These are phyloP conservation scores for Citeromyces nyonsensis DNA, from an alignment of 805 yeast species.

Conservation along the genomic window DNA sequence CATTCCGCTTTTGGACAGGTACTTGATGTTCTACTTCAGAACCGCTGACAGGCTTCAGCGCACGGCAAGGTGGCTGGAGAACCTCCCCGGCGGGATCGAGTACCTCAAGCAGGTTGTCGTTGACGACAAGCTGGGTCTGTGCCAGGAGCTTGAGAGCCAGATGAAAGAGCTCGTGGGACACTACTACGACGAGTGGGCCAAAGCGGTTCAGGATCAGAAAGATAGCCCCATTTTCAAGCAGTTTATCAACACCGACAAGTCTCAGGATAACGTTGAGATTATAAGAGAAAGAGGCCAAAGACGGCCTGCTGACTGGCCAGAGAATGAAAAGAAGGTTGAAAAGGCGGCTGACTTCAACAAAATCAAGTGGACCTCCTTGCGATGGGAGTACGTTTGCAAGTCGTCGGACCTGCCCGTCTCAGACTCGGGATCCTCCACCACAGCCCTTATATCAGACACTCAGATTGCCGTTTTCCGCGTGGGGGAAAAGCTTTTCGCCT, in stretches of 20 bases:
- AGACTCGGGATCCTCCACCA: slow-evolving; percentile 16
- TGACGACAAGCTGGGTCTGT: slow-evolving; percentile 18
- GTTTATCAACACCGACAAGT: slow-evolving; percentile 14
- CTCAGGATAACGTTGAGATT: slow-evolving; percentile 15
- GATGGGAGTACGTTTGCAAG: slow-evolving; percentile 13
- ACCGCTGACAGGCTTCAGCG: slow-evolving; percentile 21
- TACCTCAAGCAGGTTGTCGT: slow-evolving; percentile 17
- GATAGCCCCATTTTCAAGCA: slow-evolving; percentile 14
- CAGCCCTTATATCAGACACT: slow-evolving; percentile 17
- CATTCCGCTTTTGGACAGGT: slow-evolving; percentile 18
- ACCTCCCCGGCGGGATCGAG: slow-evolving; percentile 18
- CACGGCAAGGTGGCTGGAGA: slow-evolving; percentile 22
- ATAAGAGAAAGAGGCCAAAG: slow-evolving; percentile 19
- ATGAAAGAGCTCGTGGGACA: slow-evolving; percentile 16
- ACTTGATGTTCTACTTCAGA: slow-evolving; percentile 19
- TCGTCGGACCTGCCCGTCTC: slow-evolving; percentile 12
- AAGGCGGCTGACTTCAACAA: slow-evolving; percentile 12
- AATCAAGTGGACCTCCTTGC: slow-evolving; percentile 15
- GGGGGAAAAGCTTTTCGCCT: slow-evolving; percentile 16
- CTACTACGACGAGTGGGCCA: slow-evolving; percentile 20
- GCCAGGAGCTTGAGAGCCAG: slow-evolving; percentile 16
- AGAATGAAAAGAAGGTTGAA: slow-evolving; percentile 6
- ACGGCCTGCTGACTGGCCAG: slow-evolving; percentile 20
- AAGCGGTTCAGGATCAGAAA: slow-evolving; percentile 9
- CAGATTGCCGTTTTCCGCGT: slow-evolving; percentile 19